Evolutionary conservation across 495 filamentous ascomycete species (phyloP), one percentile per base, ranked within the genome.

Genomic region (Penicillium macrosclerotiorum): DNA sequence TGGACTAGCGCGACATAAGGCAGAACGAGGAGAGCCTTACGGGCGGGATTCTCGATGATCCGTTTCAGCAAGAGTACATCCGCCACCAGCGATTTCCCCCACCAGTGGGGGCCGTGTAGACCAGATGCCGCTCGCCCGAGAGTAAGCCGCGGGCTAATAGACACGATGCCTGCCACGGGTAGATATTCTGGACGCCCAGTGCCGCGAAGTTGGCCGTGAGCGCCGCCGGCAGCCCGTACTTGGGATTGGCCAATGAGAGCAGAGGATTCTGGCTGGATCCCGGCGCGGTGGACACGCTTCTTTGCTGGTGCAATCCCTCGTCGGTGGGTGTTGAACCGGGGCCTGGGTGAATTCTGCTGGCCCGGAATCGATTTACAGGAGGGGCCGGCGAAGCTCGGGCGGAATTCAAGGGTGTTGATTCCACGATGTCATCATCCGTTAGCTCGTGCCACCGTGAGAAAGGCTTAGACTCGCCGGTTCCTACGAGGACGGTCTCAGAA

Each of bases 51-150:
- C 26, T 83, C 79, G 23, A 91, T 69, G 8, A 93, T 74, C 36
- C 77, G 76, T 57, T 84, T 88, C 31, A 91, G 67, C 78, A 89
- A 83, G 18, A 91, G 64, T 3, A 91, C 69, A 62, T 90, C 85
- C 25, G 85, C 84, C 32, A 89, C 83, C 11, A 90, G 76, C 13
- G 84, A 88, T 65, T 91, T 92, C 88, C 88, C 26, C 86, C 88
- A 4, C 88, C 88, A 1, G 88, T 91, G 7, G 88, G 88, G n/a
- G 88, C 88, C 7, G 83, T 87, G 59, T 93, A 92, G 25, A 92
- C 83, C 13, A 93, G 63, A 50, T 90, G 89, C 33, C 73, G 77
- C 36, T 81, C 69, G 14, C 86, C 87, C 8, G 67, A 52, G 2
- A 93, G 63, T 12, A 90, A 67, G 5, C 86, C 88, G 1, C 77